Conservation (phyloP, 768 basidiomycete genomes). For the Lentinula guzmanii region DNA sequence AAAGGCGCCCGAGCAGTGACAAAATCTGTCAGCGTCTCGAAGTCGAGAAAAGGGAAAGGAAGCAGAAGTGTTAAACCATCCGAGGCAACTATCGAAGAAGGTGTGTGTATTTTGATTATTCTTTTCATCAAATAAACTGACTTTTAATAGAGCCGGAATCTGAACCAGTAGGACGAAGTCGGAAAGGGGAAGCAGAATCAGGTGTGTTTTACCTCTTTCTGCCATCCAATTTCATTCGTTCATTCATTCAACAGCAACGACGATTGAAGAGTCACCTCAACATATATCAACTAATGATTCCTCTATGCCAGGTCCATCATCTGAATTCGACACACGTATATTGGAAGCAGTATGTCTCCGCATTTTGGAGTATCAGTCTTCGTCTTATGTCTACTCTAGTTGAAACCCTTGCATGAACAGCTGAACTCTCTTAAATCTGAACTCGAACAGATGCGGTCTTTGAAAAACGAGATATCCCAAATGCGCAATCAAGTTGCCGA, state of each 20-base stretch:
- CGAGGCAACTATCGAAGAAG: slow-evolving; percentile 60
- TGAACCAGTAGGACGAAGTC: slow-evolving; percentile 9
- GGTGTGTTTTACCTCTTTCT: not conserved
- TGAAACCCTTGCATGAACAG: slow-evolving; percentile 48
- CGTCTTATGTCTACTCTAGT: slow-evolving; percentile 20
- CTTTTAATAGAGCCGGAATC: slow-evolving; percentile 6
- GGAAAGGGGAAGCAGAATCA: slow-evolving; percentile 13
- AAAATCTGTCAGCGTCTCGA: slow-evolving; percentile 47
- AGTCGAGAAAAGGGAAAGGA: slow-evolving; percentile 41
- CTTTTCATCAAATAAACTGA: not conserved
- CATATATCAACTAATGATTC: not conserved
- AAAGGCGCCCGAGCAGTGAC: slow-evolving; percentile 61
- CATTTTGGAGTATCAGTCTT: not conserved
- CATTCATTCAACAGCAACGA: not conserved
- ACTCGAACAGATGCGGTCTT: slow-evolving; percentile 28
- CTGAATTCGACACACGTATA: slow-evolving; percentile 14
- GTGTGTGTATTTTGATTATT: slow-evolving; percentile 19
- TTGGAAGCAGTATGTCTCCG: slow-evolving; percentile 26
- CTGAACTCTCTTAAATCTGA: slow-evolving; percentile 41
- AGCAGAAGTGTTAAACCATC: slow-evolving; percentile 43
- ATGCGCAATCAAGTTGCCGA: slow-evolving; percentile 28
- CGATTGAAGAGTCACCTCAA: not conserved
- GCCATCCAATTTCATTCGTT: not conserved
- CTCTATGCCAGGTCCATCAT: not conserved
- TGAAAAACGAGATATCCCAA: slow-evolving; percentile 26